Evolutionary conservation across 2,329 filamentous ascomycete genomes (phyloP), one percentile per base, ranked within the genome.

Genomic region (Aureobasidium vineae): DNA sequence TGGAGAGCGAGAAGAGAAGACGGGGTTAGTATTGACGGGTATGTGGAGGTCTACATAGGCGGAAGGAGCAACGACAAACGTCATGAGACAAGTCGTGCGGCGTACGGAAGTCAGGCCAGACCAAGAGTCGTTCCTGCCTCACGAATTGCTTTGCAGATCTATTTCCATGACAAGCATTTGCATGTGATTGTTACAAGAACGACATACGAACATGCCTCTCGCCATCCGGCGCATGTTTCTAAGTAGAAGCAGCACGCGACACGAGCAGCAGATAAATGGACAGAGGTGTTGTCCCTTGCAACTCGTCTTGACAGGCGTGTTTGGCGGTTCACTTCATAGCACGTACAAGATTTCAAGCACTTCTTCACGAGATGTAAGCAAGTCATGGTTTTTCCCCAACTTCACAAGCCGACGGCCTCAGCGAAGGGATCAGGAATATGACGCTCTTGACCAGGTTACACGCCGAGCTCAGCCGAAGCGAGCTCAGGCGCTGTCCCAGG

Each of bases 351-450:
- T 28, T 28, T 31, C 13, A 19, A 50, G 47, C 45, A 19, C 2
- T 49, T 31, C 16, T n/a, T 52, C 49, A 52, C 49, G 5, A 56
- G 49, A 67, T 75, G 72, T 75, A 73, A 72, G 73, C 73, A 74
- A 79, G 83, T 85, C 86, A 94, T 93, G 91, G 90, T 94, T 94
- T 82, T 86, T 88, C 90, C 90, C 88, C 86, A 90, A 88, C 91
- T 86, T 94, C 90, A 96, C 81, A 72, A 85, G 87, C 90, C 91
- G 83, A 96, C 88, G 91, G 89, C 86, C 90, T 95, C 85, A 87
- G 90, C 85, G 86, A 92, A 91, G 85, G 86, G 91, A 88, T 80
- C 83, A 88, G 90, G 90, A 94, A 94, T 94, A 92, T 93, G 87
- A 87, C 85, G 85, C 84, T 88, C 83, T 81, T 82, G 79, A 80